These are phyloP conservation scores for Auxenochlorella pyrenoidosa DNA, from an alignment of 139 green algal species.

Conservation along the genomic window DNA sequence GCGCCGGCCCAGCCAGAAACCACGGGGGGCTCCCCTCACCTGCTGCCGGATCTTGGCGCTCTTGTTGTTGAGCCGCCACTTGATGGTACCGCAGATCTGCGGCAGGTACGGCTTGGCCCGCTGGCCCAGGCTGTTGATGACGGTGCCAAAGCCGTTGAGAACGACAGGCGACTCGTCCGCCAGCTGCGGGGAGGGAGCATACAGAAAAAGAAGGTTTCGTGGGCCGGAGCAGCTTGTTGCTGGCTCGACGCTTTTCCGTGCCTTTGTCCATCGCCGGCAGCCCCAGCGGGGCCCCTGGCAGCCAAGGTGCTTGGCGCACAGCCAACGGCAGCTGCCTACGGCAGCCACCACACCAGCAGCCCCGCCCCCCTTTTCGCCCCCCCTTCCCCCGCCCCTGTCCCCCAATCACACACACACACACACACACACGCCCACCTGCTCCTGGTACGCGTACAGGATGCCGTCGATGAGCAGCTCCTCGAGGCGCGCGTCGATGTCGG, in stretches of 20 bases:
- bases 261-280: too few relatives aligned
- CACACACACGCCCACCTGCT: conserved; percentile 79
- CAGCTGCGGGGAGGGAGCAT: conserved; percentile 50
- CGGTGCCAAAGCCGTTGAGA: conserved; percentile 98
- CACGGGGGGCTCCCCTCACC: background rate
- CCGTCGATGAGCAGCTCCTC: conserved; percentile 99
- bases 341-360: too few relatives aligned
- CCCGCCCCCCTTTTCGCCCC: too few relatives aligned
- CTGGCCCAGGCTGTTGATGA: conserved; percentile 93
- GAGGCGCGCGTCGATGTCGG: conserved; percentile 94
- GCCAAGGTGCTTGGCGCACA: too few relatives aligned
- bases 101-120: conserved; percentile 97
- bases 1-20: too few relatives aligned
- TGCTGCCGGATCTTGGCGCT: conserved; percentile 91
- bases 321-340: too few relatives aligned
- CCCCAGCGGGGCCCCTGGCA: too few relatives aligned
- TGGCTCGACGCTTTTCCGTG: too few relatives aligned
- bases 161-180: conserved; percentile 87
- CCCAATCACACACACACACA: too few relatives aligned
- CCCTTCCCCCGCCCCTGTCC: too few relatives aligned
- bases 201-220: too few relatives aligned
- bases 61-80: conserved; percentile 99
- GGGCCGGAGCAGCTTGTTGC: too few relatives aligned
- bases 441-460: conserved; percentile 99
- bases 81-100: conserved; percentile 99